A percentile compares a stretch with the other conserved stretches of the same genome.
phyloP scores from a whole-genome alignment of 345 rosid species.

The Populus tremula region DNA sequence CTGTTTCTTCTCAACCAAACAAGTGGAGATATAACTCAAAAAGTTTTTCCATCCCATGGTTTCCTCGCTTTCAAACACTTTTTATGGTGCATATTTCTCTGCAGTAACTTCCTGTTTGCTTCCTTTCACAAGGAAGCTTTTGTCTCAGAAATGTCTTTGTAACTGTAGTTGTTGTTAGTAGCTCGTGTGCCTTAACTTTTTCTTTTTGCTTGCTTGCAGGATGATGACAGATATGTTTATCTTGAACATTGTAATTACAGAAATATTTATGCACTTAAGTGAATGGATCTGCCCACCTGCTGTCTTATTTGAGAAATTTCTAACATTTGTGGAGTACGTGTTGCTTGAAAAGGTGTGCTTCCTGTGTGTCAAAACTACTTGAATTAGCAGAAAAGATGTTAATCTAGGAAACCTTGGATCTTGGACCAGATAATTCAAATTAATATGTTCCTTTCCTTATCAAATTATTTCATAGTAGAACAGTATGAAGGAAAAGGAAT shows the following conservation, averaged over 20 bases:
- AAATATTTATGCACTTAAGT: conserved; percentile 60
- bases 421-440: background rate
- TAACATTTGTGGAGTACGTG: conserved; percentile 61
- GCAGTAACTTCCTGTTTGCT: background rate
- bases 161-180: background rate
- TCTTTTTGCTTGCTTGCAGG: conserved; percentile 46
- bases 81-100: background rate
- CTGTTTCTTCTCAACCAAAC: background rate
- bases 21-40: background rate
- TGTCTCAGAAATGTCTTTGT: background rate
- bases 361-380: background rate
- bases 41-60: background rate
- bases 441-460: background rate
- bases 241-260: conserved; percentile 58
- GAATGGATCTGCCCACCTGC: conserved; percentile 55
- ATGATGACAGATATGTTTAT: conserved; percentile 57
- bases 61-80: background rate
- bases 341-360: conserved; percentile 71
- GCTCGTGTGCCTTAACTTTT: background rate
- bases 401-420: background rate
- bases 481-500: no score
- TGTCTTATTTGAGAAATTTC: conserved; percentile 47
- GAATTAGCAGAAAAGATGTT: background rate
- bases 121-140: conserved; percentile 2
- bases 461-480: background rate